A percentile compares a stretch with the other conserved stretches of the same genome.
Conservation (phyloP, 192 early-diverging fungal genomes). For the Gryganskiella cystojenkinii region DNA sequence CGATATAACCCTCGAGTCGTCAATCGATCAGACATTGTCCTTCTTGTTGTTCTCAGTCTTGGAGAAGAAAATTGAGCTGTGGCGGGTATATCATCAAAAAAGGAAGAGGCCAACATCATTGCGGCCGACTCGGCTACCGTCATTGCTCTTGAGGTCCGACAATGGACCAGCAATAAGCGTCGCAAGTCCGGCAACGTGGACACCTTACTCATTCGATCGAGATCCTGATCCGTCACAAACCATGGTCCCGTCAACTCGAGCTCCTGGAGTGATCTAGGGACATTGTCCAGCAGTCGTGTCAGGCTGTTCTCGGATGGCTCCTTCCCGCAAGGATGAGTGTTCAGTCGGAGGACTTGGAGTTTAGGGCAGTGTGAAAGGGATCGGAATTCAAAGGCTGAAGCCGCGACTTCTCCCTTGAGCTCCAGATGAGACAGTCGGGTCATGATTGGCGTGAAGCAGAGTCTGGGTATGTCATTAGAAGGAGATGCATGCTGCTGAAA, state of each 20-base stretch:
- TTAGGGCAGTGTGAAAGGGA: constrained; percentile 1
- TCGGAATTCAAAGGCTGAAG: not conserved
- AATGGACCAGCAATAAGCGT: constrained; percentile 9
- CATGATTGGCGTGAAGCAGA: constrained; percentile 7
- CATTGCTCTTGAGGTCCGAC: too few relatives aligned
- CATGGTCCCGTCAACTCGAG: constrained; percentile 19
- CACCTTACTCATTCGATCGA: not conserved
- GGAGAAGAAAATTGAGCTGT: too few relatives aligned
- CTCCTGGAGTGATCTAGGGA: not conserved
- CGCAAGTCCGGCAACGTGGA: not conserved
- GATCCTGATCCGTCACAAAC: constrained; percentile 5
- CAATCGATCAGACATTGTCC: not conserved
- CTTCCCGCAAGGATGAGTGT: constrained; percentile 7
- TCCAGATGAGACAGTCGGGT: constrained; percentile 1
- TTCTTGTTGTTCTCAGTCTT: not conserved
- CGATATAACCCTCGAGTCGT: not conserved
- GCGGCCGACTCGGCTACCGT: too few relatives aligned
- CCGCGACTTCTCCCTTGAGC: constrained; percentile 18
- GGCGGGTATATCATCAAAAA: too few relatives aligned
- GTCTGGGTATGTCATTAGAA: not conserved
- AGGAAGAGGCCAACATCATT: too few relatives aligned
- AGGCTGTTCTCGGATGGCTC: not conserved
- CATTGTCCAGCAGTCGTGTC: not conserved
- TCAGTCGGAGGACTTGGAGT: not conserved
- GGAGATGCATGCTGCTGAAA: too few relatives aligned